A percentile compares a stretch with the other conserved stretches of the same genome.
Evolutionary conservation across 257 asterid genomes (phyloP).

Genomic region (Scutellaria minor): DNA sequence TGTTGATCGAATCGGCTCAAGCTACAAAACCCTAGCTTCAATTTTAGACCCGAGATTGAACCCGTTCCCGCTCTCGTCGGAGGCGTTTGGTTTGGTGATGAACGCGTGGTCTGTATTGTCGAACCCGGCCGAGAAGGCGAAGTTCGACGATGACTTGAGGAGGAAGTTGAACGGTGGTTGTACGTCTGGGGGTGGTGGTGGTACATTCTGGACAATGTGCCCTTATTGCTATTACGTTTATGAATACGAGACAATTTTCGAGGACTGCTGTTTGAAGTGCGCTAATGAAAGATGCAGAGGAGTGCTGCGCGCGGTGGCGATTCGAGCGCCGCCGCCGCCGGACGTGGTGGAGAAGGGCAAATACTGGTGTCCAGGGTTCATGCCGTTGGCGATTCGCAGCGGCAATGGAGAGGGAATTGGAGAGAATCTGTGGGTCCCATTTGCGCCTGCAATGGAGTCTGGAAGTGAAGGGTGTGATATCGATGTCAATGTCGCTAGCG

Average conservation of each 20-base stretch:
- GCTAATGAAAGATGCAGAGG: conserved; percentile 52
- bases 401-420: conserved; percentile 24
- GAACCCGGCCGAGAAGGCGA: conserved; percentile 42
- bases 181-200: conserved; percentile 23
- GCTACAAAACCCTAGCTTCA: conserved; percentile 35
- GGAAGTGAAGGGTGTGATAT: conserved; percentile 23
- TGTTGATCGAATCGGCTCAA: conserved; percentile 31
- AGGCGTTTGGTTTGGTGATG: conserved; percentile 47
- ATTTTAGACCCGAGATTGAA: conserved; percentile 50
- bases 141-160: conserved; percentile 45
- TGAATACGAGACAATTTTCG: conserved; percentile 49
- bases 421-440: conserved; percentile 49
- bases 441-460: conserved; percentile 22
- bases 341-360: conserved; percentile 55
- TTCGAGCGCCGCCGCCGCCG: conserved; percentile 52
- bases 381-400: conserved; percentile 27
- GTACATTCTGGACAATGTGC: conserved; percentile 72
- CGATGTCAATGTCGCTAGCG: conserved; percentile 25
- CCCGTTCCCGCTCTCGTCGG: conserved; percentile 44
- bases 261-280: conserved; percentile 60
- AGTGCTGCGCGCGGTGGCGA: conserved; percentile 52
- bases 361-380: conserved; percentile 53
- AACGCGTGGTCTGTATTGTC: conserved; percentile 57
- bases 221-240: conserved; percentile 63
- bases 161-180: conserved; percentile 15